phyloP scores from a whole-genome alignment of 2,329 filamentous ascomycete species.

The Aspergillus nomiae region DNA sequence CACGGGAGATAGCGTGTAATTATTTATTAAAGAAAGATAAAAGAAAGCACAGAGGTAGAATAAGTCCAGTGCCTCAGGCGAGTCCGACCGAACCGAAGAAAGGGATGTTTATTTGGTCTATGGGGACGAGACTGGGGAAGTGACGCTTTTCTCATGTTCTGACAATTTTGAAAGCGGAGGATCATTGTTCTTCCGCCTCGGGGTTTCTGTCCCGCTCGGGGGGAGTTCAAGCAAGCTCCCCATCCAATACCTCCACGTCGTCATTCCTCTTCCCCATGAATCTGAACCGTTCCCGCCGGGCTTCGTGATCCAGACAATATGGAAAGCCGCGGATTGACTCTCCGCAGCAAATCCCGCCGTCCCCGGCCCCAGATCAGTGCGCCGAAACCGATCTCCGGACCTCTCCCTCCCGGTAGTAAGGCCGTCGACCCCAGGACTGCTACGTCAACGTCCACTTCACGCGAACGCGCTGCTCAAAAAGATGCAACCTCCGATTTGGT shows the following conservation, averaged over 20 bases:
- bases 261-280: constrained; percentile 13
- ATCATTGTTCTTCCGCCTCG: constrained; percentile 42
- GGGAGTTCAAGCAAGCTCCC: background rate
- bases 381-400: constrained; percentile 56
- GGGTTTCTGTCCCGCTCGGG: constrained; percentile 34
- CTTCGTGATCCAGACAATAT: constrained; percentile 35
- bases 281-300: constrained; percentile 3
- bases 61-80: background rate
- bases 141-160: constrained; percentile 11
- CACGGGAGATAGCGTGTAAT: constrained; percentile 10
- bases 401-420: constrained; percentile 39
- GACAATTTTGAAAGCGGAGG: constrained; percentile 35
- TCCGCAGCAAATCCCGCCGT: constrained; percentile 62
- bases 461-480: constrained; percentile 47
- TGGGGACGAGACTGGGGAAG: constrained; percentile 1
- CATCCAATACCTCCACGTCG: constrained; percentile 11
- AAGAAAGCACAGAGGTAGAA: constrained; percentile 7
- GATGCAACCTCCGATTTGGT: constrained; percentile 76
- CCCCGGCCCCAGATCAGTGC: constrained; percentile 60
- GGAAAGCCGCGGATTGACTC: constrained; percentile 61
- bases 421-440: constrained; percentile 35
- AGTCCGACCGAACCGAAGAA: background rate
- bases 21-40: constrained; percentile 7
- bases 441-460: constrained; percentile 31
- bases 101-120: background rate